Base-by-base conservation (phyloP, 805 yeast species). In the Yarrowia sp. region DNA sequence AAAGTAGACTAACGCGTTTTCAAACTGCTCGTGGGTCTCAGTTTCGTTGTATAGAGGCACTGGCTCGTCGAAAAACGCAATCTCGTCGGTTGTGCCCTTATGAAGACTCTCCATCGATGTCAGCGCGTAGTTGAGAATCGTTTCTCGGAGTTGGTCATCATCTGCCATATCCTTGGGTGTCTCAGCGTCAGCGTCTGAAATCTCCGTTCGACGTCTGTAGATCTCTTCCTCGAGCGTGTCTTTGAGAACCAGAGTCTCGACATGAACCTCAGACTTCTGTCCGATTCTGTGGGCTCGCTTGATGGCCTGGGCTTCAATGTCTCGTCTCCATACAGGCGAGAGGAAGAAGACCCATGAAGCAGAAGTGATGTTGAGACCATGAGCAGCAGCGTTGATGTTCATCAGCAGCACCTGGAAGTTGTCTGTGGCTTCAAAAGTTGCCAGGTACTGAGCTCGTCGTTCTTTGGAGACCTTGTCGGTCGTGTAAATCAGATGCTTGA, bases 321-420 rank as follows among this genome's bases (percentile, higher is more conserved):
- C 89, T 44, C 90, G 93, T 32, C 94, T 88, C 97, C 97, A 92
- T 92, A 96, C 92, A 0, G 97, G 97, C 68, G 92, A 97, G 88
- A 93, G 85, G 82, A 92, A 80, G 67, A 84, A 90, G 3, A 94
- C 97, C 39, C 82, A 80, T 0, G 88, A 86, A 0, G 97, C 96
- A 55, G 86, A 83, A 0, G 96, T 91, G 64, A 92, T 76, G 70
- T 92, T 92, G 65, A 92, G 77, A 0, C 97, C 97, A 10, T 90
- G 96, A 7, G 97, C 97, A 19, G 97, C 97, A 0, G 97, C 96
- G 71, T 90, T 92, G 65, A 91, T 74, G 8, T 96, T 87, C 22
- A 92, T 71, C 18, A 92, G 74, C 12, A 92, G 71, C 1, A 92
- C 80, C 4, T 73, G 69, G 47, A 55, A 55, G 27, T 19, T 14